A percentile compares a stretch with the other conserved stretches of the same genome.
phyloP scores from a whole-genome alignment of 345 rosid species.

The Boechera stricta region DNA sequence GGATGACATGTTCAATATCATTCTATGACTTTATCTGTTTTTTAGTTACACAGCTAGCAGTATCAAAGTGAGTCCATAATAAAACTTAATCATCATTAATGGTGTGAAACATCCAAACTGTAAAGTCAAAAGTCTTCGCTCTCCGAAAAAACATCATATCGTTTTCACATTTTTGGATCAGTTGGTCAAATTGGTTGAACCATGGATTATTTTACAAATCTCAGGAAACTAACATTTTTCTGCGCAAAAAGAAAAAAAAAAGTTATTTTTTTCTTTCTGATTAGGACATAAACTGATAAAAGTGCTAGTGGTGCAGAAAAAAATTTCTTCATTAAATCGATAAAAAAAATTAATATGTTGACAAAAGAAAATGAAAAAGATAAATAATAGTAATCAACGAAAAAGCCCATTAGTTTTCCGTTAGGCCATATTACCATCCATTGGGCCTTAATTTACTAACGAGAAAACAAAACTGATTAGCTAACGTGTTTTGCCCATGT shows the following conservation, averaged over 20 bases:
- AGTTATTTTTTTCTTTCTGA: neutral
- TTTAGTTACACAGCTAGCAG: neutral
- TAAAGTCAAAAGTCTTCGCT: neutral
- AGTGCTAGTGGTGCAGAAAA: neutral
- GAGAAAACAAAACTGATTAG: neutral
- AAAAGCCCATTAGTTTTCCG: neutral
- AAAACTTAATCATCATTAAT: neutral
- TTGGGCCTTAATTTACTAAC: conserved; percentile 4
- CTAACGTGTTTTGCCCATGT: too few species aligned
- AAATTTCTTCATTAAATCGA: neutral
- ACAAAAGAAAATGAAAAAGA: neutral
- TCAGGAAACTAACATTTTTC: too few species aligned
- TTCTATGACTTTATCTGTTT: neutral
- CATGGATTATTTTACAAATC: neutral
- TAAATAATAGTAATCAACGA: too few species aligned
- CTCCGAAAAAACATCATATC: too few species aligned
- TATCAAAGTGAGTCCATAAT: neutral
- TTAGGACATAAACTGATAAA: neutral
- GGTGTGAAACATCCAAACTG: neutral
- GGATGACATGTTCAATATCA: neutral
- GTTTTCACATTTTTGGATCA: too few species aligned
- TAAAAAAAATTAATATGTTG: neutral
- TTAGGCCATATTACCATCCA: neutral
- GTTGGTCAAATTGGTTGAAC: conserved; percentile 15
- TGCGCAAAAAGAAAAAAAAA: too few species aligned